Percentiles rank a stretch among this genome's conserved stretches.
Evolutionary conservation across 2,329 filamentous ascomycete genomes (phyloP).

Genomic region (Zymoseptoria pseudotritici): DNA sequence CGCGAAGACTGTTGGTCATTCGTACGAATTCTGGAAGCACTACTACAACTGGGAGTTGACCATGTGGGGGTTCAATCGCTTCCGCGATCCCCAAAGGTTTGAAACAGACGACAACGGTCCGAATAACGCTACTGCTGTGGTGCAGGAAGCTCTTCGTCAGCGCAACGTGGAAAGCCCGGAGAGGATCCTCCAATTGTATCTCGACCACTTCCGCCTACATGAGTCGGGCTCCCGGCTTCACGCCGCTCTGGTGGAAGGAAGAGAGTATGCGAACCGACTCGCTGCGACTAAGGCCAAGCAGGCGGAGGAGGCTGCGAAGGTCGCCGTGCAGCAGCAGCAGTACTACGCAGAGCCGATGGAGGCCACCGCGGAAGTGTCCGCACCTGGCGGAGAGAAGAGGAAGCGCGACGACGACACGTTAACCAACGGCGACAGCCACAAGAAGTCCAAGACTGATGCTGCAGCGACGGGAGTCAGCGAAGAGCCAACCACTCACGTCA

Average conservation of each 20-base stretch:
- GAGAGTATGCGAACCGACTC: slow-evolving; percentile 59
- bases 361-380: slow-evolving; percentile 12
- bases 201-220: slow-evolving; percentile 81
- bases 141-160: slow-evolving; percentile 61
- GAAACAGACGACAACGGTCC: slow-evolving; percentile 55
- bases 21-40: slow-evolving; percentile 86
- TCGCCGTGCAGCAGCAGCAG: slow-evolving; percentile 31
- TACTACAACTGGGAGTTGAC: slow-evolving; percentile 92
- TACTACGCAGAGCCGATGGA: slow-evolving; percentile 27
- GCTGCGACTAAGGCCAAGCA: slow-evolving; percentile 59
- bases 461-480: slow-evolving; percentile 12
- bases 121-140: slow-evolving; percentile 63
- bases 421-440: slow-evolving; percentile 47
- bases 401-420: slow-evolving; percentile 60
- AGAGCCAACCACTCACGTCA: slow-evolving; percentile 41
- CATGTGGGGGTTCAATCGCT: slow-evolving; percentile 52
- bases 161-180: slow-evolving; percentile 68
- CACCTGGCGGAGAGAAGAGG: slow-evolving; percentile 50
- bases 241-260: slow-evolving; percentile 63
- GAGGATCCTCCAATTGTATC: slow-evolving; percentile 64
- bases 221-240: slow-evolving; percentile 71
- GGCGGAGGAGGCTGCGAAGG: slow-evolving; percentile 56
- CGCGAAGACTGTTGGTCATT: slow-evolving; percentile 61
- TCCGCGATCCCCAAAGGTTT: slow-evolving; percentile 44
- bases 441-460: slow-evolving; percentile 56